Evolutionary conservation across 345 rosid species (phyloP).

Genomic region (Rubroshorea leprosula): DNA sequence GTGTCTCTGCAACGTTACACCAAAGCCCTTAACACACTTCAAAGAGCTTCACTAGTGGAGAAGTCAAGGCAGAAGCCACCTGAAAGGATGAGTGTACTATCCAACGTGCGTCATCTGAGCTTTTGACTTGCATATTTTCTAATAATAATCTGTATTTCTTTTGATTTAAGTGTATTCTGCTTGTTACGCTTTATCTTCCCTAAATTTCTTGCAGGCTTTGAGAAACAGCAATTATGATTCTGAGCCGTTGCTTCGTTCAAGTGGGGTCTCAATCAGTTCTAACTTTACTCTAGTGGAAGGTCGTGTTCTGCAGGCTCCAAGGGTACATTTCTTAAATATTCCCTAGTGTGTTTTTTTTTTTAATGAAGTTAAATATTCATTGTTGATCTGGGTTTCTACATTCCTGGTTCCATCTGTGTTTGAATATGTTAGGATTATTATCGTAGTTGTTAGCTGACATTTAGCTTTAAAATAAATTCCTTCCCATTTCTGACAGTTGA

Average conservation of each 20-base stretch:
- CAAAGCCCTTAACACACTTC: constrained; percentile 58
- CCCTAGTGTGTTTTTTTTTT: too few species aligned
- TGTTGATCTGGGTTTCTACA: neutral
- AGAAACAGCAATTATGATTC: constrained; percentile 57
- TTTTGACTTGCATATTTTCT: constrained; percentile 7
- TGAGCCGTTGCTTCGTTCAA: constrained; percentile 59
- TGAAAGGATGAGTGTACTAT: constrained; percentile 70
- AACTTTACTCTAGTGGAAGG: constrained; percentile 75
- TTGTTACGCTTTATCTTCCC: neutral
- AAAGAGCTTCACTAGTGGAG: constrained; percentile 78
- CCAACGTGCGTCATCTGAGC: constrained; percentile 37
- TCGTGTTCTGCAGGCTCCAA: constrained; percentile 73
- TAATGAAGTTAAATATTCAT: neutral
- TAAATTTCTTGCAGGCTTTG: constrained; percentile 47
- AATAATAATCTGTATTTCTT: too few species aligned
- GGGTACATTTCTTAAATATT: too few species aligned
- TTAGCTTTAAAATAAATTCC: neutral
- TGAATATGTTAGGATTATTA: neutral
- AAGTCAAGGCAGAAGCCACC: constrained; percentile 93
- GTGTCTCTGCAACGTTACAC: constrained; percentile 87
- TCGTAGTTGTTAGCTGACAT: neutral
- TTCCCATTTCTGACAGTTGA: constrained; percentile 50
- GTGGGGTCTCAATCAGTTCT: constrained; percentile 60
- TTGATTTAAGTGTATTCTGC: too few species aligned
- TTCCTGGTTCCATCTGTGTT: neutral